These are phyloP conservation scores for Ettlia oleoabundans DNA, from an alignment of 139 green algal species.

Conservation along the genomic window DNA sequence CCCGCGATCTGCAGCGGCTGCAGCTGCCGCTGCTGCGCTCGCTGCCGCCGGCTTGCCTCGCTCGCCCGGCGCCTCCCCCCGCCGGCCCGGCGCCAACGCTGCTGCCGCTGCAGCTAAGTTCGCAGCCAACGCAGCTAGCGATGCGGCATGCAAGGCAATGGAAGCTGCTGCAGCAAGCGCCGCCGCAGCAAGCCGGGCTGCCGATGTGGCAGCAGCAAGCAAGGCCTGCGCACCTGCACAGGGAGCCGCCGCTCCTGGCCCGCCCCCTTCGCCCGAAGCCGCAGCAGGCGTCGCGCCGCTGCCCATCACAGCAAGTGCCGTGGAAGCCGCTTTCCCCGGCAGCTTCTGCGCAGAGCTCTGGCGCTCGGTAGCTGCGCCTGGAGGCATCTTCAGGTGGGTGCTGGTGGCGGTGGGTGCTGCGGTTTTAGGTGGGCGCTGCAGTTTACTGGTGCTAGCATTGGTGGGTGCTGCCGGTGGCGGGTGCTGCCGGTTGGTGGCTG, in stretches of 20 bases:
- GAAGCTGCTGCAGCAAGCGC: neutral
- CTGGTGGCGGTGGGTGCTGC: neutral
- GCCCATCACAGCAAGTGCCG: neutral
- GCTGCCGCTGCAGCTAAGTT: neutral
- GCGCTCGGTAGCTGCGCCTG: neutral
- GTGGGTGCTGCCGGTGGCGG: no score
- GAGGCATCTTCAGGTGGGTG: neutral
- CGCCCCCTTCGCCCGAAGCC: no score
- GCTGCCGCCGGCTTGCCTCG: neutral
- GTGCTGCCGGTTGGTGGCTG: no score
- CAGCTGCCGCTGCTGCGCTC: neutral
- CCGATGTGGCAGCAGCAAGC: neutral
- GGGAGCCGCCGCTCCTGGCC: no score
- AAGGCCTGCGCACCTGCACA: neutral
- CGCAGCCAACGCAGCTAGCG: neutral
- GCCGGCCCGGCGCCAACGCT: neutral
- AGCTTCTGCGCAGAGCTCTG: conserved; percentile 18
- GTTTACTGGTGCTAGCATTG: no score
- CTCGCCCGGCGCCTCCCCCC: no score
- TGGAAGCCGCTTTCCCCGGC: neutral
- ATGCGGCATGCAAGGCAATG: neutral
- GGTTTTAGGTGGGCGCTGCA: no score
- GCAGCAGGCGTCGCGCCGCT: neutral
- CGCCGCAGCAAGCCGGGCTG: neutral
- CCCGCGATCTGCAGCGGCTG: no score